Conservation (phyloP, 257 asterid species). For the Fraxinus quadrangulata region DNA sequence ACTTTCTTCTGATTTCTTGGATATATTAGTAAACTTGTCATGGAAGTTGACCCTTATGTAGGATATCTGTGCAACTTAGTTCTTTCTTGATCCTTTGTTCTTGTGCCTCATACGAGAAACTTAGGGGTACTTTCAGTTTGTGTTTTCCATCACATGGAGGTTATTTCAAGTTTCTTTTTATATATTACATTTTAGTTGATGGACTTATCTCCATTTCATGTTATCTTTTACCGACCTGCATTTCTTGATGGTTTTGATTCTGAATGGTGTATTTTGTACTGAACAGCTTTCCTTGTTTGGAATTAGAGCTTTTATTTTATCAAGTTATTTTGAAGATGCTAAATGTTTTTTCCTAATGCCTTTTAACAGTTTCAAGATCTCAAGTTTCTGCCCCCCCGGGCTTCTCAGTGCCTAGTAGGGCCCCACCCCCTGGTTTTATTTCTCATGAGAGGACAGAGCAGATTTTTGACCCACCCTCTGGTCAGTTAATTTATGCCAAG, state of each 20-base stretch:
- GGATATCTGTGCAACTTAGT: background rate
- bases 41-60: conserved; percentile 1
- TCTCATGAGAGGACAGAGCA: conserved; percentile 73
- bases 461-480: conserved; percentile 47
- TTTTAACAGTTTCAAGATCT: conserved; percentile 71
- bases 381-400: conserved; percentile 97
- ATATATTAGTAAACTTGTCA: conserved; percentile 4
- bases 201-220: background rate
- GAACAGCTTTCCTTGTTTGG: background rate
- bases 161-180: conserved; percentile 15
- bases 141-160: background rate
- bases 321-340: background rate
- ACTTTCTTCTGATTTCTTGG: conserved; percentile 3
- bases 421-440: conserved; percentile 91
- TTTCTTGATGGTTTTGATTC: background rate
- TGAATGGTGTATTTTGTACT: background rate
- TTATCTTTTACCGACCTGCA: background rate
- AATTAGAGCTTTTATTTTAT: background rate
- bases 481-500: conserved; percentile 41
- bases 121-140: background rate
- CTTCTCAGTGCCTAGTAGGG: conserved; percentile 69
- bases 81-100: no score
- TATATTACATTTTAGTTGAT: background rate
- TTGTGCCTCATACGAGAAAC: background rate
- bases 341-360: conserved; percentile 19